These are phyloP conservation scores for Panicum miliaceum DNA, from an alignment of 176 grass and related monocot species.

Conservation along the genomic window DNA sequence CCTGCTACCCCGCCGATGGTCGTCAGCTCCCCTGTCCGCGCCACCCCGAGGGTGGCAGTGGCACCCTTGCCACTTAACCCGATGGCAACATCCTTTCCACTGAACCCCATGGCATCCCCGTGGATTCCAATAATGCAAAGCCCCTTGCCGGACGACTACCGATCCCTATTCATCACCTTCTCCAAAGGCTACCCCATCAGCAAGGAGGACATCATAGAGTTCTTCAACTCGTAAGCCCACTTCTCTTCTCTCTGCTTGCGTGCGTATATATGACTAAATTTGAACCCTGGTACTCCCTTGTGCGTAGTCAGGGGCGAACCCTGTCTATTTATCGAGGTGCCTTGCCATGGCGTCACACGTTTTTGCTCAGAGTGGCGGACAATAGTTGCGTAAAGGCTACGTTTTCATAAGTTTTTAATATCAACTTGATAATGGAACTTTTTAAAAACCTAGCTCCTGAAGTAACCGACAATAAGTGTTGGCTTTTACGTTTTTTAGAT, in stretches of 20 bases:
- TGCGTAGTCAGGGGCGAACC: not conserved
- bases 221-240: slow-evolving; percentile 64
- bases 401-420: not conserved
- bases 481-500: not conserved
- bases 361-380: not conserved
- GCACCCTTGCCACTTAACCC: slow-evolving; percentile 44
- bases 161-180: slow-evolving; percentile 79
- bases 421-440: not conserved
- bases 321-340: not conserved
- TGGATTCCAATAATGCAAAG: slow-evolving; percentile 36
- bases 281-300: not conserved
- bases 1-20: not conserved
- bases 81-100: slow-evolving; percentile 30
- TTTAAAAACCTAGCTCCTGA: not conserved
- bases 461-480: not conserved
- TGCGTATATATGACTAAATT: not conserved
- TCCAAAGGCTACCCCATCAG: slow-evolving; percentile 67
- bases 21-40: not conserved
- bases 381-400: not conserved
- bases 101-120: slow-evolving; percentile 63
- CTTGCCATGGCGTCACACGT: not conserved
- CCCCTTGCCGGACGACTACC: slow-evolving; percentile 53
- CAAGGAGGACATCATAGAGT: slow-evolving; percentile 55
- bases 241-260: not conserved
- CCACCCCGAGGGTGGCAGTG: too few species aligned